Evolutionary conservation across 108 stramenopile genomes (phyloP).

Genomic region (Stephanodiscus triporus): DNA sequence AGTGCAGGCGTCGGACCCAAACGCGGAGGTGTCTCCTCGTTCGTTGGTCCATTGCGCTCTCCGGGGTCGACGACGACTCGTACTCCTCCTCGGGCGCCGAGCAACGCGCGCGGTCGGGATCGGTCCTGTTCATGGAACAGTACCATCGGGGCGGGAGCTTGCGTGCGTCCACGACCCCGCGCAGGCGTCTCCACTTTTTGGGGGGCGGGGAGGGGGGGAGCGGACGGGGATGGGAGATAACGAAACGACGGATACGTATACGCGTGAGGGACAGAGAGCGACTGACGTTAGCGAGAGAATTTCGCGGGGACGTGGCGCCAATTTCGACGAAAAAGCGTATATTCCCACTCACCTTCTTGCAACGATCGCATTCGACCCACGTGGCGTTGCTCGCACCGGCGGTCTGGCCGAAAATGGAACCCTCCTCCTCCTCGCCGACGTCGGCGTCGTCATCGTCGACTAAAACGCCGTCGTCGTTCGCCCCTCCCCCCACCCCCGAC

Average conservation of each 20-base stretch:
- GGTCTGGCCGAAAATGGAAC: constrained; percentile 87
- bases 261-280: not conserved
- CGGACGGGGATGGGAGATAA: not conserved
- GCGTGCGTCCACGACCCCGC: constrained; percentile 85
- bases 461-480: not conserved
- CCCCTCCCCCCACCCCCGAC: constrained; percentile 9
- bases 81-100: constrained; percentile 91
- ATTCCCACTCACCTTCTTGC: constrained; percentile 71
- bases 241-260: not conserved
- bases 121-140: constrained; percentile 90
- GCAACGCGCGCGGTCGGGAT: constrained; percentile 84
- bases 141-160: constrained; percentile 89
- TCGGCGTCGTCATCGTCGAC: constrained; percentile 35
- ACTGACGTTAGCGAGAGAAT: no score
- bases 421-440: constrained; percentile 63
- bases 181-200: constrained; percentile 82
- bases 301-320: not conserved
- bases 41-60: constrained; percentile 81
- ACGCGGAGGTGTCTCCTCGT: constrained; percentile 84
- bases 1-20: constrained; percentile 84
- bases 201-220: not conserved
- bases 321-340: not conserved
- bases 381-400: constrained; percentile 79
- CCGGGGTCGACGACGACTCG: constrained; percentile 75
- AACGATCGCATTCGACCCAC: constrained; percentile 92